Evolutionary conservation across 2,329 filamentous ascomycete species (phyloP), one percentile per base, ranked within the genome.

Genomic region (Teratosphaeria viscida): DNA sequence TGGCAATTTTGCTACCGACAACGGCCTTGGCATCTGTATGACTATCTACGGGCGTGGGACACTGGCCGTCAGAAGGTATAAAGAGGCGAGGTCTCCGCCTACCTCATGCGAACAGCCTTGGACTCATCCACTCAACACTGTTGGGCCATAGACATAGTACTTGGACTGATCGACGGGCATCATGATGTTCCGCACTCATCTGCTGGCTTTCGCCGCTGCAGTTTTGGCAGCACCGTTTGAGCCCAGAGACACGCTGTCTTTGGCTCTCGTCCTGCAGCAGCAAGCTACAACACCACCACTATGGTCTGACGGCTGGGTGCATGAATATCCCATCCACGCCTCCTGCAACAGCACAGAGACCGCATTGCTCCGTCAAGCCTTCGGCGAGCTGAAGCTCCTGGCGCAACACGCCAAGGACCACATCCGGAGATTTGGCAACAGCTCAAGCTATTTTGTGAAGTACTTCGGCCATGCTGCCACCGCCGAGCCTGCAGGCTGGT

Each of bases 341-440:
- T 87, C 84, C 27, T 89, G 86, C 75, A 88, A 89, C 66, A 72
- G 76, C 55, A 87, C 85, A 1, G 78, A 87, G 65, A 76, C 75
- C 52, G 72, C 71, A 7, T 82, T 86, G 69, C 77, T 89, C 52
- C 72, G 76, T 43, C 72, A 73, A 16, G 86, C 78, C 5, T 75
- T 89, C 0, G 74, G 79, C 19, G 86, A 89, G 69, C 78, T 83
- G 4, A 71, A 85, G 47, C 69, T 73, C 57, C 76, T 88, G 3
- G 83, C 82, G 7, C 71, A 77, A 57, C 84, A 87, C 66, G 86
- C 86, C 6, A 81, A 80, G 61, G 79, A 85, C 49, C 85, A 88
- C 67, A 79, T 86, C 56, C 77, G 83, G 14, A 77, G 78, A 54
- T 81, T 76, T 65, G 83, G 85, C 35, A 78, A 80, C 71, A 74